These are phyloP conservation scores for Wickerhamomyces tratensis DNA, from an alignment of 805 yeast species.

Conservation along the genomic window DNA sequence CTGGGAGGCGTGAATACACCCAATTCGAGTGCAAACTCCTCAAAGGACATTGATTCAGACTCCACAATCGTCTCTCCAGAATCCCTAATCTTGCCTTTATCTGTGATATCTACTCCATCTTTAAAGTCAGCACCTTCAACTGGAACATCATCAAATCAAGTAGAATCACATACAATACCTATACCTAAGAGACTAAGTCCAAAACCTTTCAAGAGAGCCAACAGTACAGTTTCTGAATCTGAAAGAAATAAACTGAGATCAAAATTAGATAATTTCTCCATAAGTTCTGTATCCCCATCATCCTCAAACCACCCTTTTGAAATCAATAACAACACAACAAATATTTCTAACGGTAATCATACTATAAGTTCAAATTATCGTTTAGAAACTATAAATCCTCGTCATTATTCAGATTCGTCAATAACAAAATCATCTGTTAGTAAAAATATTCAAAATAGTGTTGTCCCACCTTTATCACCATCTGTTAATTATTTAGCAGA, in stretches of 20 bases:
- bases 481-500: constrained; percentile 10
- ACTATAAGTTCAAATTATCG: too few species aligned
- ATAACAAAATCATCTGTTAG: not conserved
- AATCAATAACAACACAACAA: constrained; percentile 5
- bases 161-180: not conserved
- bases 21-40: too few species aligned
- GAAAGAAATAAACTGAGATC: constrained; percentile 16
- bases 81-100: not conserved
- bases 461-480: constrained; percentile 4
- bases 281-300: not conserved
- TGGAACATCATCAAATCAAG: not conserved
- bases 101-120: not conserved
- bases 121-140: not conserved
- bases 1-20: not conserved
- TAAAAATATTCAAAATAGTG: not conserved
- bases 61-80: too few species aligned
- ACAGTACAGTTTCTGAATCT: constrained; percentile 9
- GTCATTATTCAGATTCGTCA: constrained; percentile 2
- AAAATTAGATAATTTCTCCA: constrained; percentile 5
- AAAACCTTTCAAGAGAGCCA: constrained; percentile 14
- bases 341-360: not conserved
- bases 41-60: too few species aligned
- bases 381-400: not conserved
- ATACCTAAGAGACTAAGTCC: not conserved
- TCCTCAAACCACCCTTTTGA: not conserved